These are phyloP conservation scores for Macrophomina tecta DNA, from an alignment of 2,329 filamentous ascomycete species.

Conservation along the genomic window DNA sequence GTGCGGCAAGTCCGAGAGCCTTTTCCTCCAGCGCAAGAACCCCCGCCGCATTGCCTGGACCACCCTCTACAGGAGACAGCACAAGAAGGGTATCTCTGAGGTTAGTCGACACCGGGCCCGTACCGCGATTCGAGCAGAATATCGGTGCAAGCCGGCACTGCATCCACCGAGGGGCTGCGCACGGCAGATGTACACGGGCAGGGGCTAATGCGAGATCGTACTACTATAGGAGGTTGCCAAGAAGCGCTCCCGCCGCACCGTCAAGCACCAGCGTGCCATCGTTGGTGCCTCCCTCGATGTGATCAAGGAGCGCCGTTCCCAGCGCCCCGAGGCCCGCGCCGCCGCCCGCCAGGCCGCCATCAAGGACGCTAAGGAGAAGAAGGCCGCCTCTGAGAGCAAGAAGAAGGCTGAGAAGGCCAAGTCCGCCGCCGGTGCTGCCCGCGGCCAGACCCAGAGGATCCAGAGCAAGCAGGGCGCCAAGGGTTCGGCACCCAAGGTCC, in stretches of 20 bases:
- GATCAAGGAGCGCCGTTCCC: conserved; percentile 97
- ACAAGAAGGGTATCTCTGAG: conserved; percentile 99
- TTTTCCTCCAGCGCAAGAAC: conserved; percentile 99
- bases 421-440: conserved; percentile 73
- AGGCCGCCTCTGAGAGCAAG: conserved; percentile 79
- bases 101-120: conserved; percentile 60
- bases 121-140: neutral
- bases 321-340: conserved; percentile 93
- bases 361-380: conserved; percentile 99
- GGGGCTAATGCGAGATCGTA: conserved; percentile 27
- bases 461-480: conserved; percentile 97
- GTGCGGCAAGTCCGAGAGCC: conserved; percentile 99
- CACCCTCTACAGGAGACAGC: conserved; percentile 95
- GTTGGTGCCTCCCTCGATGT: conserved; percentile 99
- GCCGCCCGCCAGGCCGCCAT: conserved; percentile 90
- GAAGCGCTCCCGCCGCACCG: conserved; percentile 97
- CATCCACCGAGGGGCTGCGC: neutral
- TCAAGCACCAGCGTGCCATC: conserved; percentile 99
- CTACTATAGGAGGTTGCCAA: conserved; percentile 90
- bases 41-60: conserved; percentile 99
- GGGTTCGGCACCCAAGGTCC: conserved; percentile 84
- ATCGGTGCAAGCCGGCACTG: neutral
- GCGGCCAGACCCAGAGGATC: conserved; percentile 80
- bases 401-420: conserved; percentile 99
- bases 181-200: neutral